Evolutionary conservation across 805 yeast genomes (phyloP), one percentile per base, ranked within the genome.

Genomic region (Deakozyma indianensis): DNA sequence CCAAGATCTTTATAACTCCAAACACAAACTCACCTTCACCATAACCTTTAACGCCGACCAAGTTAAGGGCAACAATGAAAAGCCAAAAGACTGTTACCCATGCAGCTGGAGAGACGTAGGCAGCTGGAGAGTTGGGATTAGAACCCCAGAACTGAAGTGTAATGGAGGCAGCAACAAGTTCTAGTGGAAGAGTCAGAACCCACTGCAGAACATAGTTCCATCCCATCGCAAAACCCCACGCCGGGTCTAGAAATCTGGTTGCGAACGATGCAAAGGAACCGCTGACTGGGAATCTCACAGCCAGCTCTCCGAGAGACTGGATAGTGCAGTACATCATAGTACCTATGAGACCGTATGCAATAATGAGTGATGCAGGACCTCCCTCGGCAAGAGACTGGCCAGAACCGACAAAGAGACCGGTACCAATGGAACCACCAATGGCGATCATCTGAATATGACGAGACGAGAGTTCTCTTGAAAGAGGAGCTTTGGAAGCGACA

Each of bases 361-460:
- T 67, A 42, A 81, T 62, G 29, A 73, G 52, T 43, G 75, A 73
- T 3, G 71, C 83, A 3, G 86, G 84, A 28, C 88, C 90, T 18
- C 66, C 69, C 3, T 65, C 60, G 25, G 62, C 57, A 51, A 82
- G 67, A 2, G 82, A 72, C 18, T 66, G 61, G 35, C 85, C 86
- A 14, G 77, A 67, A 53, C 87, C 86, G 43, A 82, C 78, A 51
- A 82, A 75, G 46, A 81, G 62, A 58, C 90, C 88, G 2, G 86
- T 78, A 52, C 90, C 90, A 43, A 80, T 76, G 52, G 81, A 76
- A 27, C 85, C 82, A 25, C 85, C 85, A 38, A 82, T 70, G 35
- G 86, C 80, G 53, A 82, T 80, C 80, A 83, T 74, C 48, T 78
- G 75, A 55, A 82, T 66, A 60, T 81, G 88, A 56, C 86, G 68